Base-by-base conservation (phyloP, 495 filamentous ascomycete genomes). In the Jackrogersella minutella region DNA sequence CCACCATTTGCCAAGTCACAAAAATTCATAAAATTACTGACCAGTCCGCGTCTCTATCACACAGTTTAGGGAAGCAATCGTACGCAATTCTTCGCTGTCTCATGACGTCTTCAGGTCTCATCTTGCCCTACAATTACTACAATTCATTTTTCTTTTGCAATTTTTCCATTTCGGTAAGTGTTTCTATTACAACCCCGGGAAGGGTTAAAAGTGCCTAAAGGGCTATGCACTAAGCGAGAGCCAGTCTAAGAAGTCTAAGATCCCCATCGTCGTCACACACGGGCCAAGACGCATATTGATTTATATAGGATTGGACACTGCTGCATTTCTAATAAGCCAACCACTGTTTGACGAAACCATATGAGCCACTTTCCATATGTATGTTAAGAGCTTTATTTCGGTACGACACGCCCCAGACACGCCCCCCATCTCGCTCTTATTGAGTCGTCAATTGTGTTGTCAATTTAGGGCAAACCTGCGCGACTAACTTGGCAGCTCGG, bases 51-150 rank as follows among this genome's bases (percentile, higher is more conserved):
- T 57, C 33, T 22, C 39, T 22, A 64, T 69, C 66, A 69, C 66
- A 52, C 3, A n/a, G 40, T 17, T 39, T 26, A 41, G 44, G 28
- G 30, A 56, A 26, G 51, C 40, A 34, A 41, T 69, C 59, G 53
- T 53, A 58, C 53, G 59, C 53, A 41, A 63, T 68, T 69, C 55
- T 64, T 64, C 56, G 66, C 34, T 61, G 61, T 61, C 66, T 19
- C 9, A 69, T 69, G 66, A 69, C 66, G 66, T 69, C 61, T 46
- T 69, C 62, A 62, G 60, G 66, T 69, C 26, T 61, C 60, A n/a
- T 65, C 66, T n/a, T 69, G 60, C 66, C 66, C 60, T 69, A 69
- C 50, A 64, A 51, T 64, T 57, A 26, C 37, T 17, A 36, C 28
- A 46, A 34, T 39, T 24, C 21, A 11, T 10, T 22, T 22, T 16